These are phyloP conservation scores for Aechmea fasciata DNA, from an alignment of 176 grass and related monocot species.

Conservation along the genomic window DNA sequence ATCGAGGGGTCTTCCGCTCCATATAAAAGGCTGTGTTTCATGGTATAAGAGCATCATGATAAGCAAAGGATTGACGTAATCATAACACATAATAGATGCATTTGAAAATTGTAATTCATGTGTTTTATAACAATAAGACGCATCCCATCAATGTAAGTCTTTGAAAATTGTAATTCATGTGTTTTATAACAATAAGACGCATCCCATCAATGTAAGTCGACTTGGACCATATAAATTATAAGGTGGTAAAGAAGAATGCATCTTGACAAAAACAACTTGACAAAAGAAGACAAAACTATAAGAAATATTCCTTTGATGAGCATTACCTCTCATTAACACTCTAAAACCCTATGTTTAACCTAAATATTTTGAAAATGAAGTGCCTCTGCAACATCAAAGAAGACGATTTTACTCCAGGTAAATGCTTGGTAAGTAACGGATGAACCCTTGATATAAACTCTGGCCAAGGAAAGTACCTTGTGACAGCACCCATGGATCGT, in stretches of 20 bases:
- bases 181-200: neutral
- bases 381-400: too few relatives aligned
- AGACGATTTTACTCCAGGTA: too few relatives aligned
- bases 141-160: too few relatives aligned
- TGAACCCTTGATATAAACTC: neutral
- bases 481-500: slow-evolving; percentile 94
- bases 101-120: neutral
- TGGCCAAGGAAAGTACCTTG: slow-evolving; percentile 44
- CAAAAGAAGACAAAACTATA: neutral
- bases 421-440: too few relatives aligned
- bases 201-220: too few relatives aligned
- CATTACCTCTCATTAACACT: too few relatives aligned
- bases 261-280: too few relatives aligned
- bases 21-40: slow-evolving; percentile 56
- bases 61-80: neutral
- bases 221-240: too few relatives aligned
- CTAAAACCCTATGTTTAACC: too few relatives aligned
- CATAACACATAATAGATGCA: neutral
- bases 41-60: neutral
- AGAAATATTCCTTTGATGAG: neutral
- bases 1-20: slow-evolving; percentile 97
- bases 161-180: too few relatives aligned
- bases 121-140: neutral
- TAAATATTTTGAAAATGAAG: too few relatives aligned
- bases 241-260: too few relatives aligned